A percentile compares a stretch with the other conserved stretches of the same genome.
phyloP scores from a whole-genome alignment of 192 early-diverging fungal species.

The Lobosporangium transversale region DNA sequence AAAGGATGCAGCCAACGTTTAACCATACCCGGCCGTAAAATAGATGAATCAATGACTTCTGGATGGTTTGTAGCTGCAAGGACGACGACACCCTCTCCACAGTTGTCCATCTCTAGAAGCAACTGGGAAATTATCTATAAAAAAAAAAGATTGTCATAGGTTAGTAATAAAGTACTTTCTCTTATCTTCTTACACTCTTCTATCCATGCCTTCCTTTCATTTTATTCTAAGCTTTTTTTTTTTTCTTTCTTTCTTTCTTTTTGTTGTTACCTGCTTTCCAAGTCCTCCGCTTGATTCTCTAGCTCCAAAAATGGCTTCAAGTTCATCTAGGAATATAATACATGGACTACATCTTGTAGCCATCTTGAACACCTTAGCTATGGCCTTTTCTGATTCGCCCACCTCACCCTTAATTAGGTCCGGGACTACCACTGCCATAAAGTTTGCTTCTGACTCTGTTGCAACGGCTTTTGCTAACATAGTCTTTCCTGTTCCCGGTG shows the following conservation, averaged over 20 bases:
- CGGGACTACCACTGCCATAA: constrained; percentile 81
- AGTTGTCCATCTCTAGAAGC: constrained; percentile 79
- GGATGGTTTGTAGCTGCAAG: constrained; percentile 91
- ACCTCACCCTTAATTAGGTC: constrained; percentile 91
- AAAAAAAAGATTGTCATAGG: background rate
- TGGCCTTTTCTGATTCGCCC: constrained; percentile 94
- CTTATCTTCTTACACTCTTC: background rate
- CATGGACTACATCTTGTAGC: constrained; percentile 78
- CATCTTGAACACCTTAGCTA: constrained; percentile 74
- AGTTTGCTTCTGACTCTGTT: constrained; percentile 80
- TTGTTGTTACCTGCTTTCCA: constrained; percentile 78
- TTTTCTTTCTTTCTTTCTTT: too few relatives aligned
- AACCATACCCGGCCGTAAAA: constrained; percentile 88
- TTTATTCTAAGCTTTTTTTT: background rate
- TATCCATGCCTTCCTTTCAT: too few relatives aligned
- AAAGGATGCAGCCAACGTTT: background rate
- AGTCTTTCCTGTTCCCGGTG: constrained; percentile 95
- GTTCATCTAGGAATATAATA: constrained; percentile 94
- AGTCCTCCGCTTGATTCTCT: constrained; percentile 75
- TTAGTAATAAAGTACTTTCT: background rate
- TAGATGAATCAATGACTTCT: constrained; percentile 73
- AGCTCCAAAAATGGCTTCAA: constrained; percentile 87
- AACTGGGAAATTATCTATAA: constrained; percentile 76
- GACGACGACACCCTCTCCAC: constrained; percentile 71
- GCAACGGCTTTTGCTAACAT: constrained; percentile 88